Evolutionary conservation across 441 rosid genomes (phyloP).

Genomic region (Arabidopsis hybrid): DNA sequence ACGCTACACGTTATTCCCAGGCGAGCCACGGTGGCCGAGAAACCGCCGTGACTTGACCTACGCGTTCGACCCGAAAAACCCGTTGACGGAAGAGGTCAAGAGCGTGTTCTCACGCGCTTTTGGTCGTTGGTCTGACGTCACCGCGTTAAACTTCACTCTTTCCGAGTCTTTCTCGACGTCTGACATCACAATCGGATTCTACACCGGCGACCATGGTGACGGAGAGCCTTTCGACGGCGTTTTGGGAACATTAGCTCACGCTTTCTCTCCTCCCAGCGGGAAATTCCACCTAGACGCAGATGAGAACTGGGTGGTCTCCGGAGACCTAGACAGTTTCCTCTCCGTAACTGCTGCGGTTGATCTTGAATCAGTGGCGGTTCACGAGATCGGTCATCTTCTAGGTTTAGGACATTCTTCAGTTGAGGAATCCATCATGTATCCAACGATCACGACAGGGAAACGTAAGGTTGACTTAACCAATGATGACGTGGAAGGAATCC

Average conservation of each 20-base stretch:
- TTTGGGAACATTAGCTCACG: constrained; percentile 84
- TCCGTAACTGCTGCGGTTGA: constrained; percentile 64
- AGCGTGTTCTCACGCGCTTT: constrained; percentile 74
- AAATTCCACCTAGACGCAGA: constrained; percentile 71
- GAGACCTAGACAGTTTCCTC: constrained; percentile 44
- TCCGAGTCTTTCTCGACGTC: constrained; percentile 44
- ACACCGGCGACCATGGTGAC: constrained; percentile 78
- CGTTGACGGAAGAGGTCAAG: constrained; percentile 54
- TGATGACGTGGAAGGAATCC: constrained; percentile 80
- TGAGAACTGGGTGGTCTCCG: constrained; percentile 78
- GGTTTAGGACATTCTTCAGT: constrained; percentile 84
- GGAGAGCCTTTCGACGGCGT: constrained; percentile 88
- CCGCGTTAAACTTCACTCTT: constrained; percentile 61
- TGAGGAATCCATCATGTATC: constrained; percentile 82
- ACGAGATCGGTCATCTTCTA: constrained; percentile 87
- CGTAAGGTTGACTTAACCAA: constrained; percentile 59
- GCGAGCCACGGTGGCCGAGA: constrained; percentile 71
- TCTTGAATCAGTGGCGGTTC: constrained; percentile 86
- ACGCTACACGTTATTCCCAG: constrained; percentile 73
- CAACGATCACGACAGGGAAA: constrained; percentile 63
- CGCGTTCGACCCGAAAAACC: constrained; percentile 58
- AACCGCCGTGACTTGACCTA: constrained; percentile 58
- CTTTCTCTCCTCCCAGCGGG: constrained; percentile 89
- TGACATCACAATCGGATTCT: constrained; percentile 75
- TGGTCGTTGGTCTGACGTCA: constrained; percentile 69